Conservation (phyloP, 2,329 filamentous ascomycete genomes). For the Ustilaginoidea virens region DNA sequence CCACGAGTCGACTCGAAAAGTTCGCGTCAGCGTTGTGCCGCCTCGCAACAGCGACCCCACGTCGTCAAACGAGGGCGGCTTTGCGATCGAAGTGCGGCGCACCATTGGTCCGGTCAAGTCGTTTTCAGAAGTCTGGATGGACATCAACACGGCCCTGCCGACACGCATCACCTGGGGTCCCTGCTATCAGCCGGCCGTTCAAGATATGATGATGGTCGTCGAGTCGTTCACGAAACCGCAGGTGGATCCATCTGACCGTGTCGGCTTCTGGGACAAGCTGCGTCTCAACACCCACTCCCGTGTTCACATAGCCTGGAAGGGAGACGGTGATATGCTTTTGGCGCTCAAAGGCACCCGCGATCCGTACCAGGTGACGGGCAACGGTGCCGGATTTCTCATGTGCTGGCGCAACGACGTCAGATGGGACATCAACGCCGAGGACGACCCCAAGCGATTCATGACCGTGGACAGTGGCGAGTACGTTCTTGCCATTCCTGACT, state of each 20-base stretch:
- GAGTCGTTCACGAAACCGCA: slow-evolving; percentile 96
- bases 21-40: slow-evolving; percentile 73
- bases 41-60: slow-evolving; percentile 41
- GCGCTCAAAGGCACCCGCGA: slow-evolving; percentile 84
- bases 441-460: slow-evolving; percentile 88
- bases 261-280: slow-evolving; percentile 99
- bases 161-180: slow-evolving; percentile 95
- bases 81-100: slow-evolving; percentile 72
- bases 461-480: slow-evolving; percentile 91
- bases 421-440: slow-evolving; percentile 69
- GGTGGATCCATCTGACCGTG: slow-evolving; percentile 79
- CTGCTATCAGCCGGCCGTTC: slow-evolving; percentile 92
- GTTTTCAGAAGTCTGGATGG: slow-evolving; percentile 80
- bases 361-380: slow-evolving; percentile 82
- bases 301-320: slow-evolving; percentile 80
- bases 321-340: slow-evolving; percentile 88
- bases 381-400: slow-evolving; percentile 92
- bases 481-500: slow-evolving; percentile 86
- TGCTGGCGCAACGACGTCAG: slow-evolving; percentile 93
- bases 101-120: slow-evolving; percentile 94
- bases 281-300: slow-evolving; percentile 86
- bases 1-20: slow-evolving; percentile 61
- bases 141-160: slow-evolving; percentile 84
- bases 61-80: slow-evolving; percentile 44
- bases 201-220: slow-evolving; percentile 99